phyloP scores from a whole-genome alignment of 805 yeast genomes.

The Debaryomyces castellii region DNA sequence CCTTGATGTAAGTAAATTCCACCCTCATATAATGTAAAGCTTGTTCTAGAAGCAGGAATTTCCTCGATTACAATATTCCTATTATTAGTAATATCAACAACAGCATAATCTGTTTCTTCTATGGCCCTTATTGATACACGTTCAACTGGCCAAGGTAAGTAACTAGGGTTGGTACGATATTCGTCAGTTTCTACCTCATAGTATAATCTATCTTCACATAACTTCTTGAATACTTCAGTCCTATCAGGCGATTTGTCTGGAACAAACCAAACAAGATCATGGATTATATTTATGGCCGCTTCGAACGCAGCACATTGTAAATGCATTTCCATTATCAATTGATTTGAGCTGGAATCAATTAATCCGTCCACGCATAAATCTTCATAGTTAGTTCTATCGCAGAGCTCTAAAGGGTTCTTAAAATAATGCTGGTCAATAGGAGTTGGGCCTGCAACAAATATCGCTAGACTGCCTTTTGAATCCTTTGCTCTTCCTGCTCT shows the following conservation, averaged over 20 bases:
- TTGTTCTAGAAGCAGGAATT: constrained; percentile 83
- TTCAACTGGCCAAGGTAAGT: constrained; percentile 79
- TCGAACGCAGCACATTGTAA: constrained; percentile 95
- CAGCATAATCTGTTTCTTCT: constrained; percentile 81
- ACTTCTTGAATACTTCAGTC: constrained; percentile 20
- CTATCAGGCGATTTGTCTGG: constrained; percentile 17
- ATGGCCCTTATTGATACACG: constrained; percentile 78
- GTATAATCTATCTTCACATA: constrained; percentile 40
- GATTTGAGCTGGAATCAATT: constrained; percentile 30
- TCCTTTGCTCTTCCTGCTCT: constrained; percentile 86
- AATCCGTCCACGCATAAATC: constrained; percentile 41
- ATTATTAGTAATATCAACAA: constrained; percentile 82
- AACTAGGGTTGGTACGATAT: constrained; percentile 42
- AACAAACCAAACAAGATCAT: constrained; percentile 61
- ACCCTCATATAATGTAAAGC: constrained; percentile 87
- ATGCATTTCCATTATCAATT: constrained; percentile 69
- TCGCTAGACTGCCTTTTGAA: constrained; percentile 74
- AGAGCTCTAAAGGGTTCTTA: constrained; percentile 60
- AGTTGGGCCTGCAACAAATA: constrained; percentile 77
- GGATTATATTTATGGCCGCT: constrained; percentile 54
- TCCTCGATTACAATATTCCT: constrained; percentile 81
- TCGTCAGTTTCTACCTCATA: constrained; percentile 24
- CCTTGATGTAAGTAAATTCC: constrained; percentile 96
- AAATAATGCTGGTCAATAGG: constrained; percentile 88
- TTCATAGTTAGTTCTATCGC: constrained; percentile 39